These are phyloP conservation scores for Puccinellia tenuiflora DNA, from an alignment of 176 grass and related monocot genomes.

Conservation along the genomic window DNA sequence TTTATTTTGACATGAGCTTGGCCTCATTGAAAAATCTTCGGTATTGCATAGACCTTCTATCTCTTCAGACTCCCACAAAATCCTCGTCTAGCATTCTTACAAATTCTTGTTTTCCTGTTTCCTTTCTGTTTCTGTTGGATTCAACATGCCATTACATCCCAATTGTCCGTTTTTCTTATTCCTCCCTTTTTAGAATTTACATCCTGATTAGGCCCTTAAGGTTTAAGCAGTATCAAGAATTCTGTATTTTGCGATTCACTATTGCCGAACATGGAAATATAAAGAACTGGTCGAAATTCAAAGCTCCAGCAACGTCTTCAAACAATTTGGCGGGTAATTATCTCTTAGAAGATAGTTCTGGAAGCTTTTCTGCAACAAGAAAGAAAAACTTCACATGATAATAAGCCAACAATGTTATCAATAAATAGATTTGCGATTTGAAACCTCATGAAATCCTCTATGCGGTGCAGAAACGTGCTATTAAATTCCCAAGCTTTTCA, in stretches of 20 bases:
- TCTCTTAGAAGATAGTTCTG: neutral
- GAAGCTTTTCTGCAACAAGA: neutral
- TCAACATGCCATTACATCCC: neutral
- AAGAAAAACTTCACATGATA: neutral
- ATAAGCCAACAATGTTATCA: neutral
- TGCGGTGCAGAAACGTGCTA: neutral
- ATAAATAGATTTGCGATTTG: neutral
- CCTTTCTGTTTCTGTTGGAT: neutral
- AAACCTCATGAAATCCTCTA: neutral
- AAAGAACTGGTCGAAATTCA: neutral
- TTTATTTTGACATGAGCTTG: neutral
- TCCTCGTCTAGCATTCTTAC: neutral
- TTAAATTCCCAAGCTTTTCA: neutral
- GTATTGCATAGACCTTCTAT: neutral
- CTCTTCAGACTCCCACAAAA: neutral
- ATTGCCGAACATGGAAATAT: neutral
- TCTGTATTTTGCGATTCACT: neutral
- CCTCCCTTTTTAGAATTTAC: neutral
- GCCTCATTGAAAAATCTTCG: neutral
- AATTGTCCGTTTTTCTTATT: neutral
- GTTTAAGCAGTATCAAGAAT: neutral
- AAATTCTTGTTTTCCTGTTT: neutral
- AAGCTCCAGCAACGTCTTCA: neutral
- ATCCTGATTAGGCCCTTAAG: neutral
- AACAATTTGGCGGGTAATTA: neutral